Evolutionary conservation across 192 early-diverging fungal species (phyloP).

Genomic region (Chytriomyces hyalinus): DNA sequence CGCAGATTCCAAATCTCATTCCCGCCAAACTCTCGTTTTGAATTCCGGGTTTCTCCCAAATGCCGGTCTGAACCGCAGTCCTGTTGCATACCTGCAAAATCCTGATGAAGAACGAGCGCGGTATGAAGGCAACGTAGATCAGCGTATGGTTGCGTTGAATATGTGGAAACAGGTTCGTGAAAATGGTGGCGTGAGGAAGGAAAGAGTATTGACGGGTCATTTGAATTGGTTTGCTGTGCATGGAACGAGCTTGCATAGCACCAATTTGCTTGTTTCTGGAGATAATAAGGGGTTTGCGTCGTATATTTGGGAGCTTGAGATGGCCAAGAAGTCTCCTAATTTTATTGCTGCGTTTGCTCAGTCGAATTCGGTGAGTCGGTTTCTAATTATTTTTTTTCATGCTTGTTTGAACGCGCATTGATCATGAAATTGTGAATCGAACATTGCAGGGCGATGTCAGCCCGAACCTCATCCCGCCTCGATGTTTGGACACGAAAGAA

Average conservation of each 20-base stretch:
- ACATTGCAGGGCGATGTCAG: conserved; percentile 48
- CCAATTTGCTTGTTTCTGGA: conserved; percentile 43
- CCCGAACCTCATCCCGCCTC: conserved; percentile 46
- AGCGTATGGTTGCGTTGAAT: conserved; percentile 12
- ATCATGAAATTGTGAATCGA: no score
- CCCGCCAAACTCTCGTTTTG: conserved; percentile 20
- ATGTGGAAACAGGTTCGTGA: neutral
- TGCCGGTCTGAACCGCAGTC: conserved; percentile 51
- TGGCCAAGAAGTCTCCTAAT: conserved; percentile 17
- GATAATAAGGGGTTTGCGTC: conserved; percentile 61
- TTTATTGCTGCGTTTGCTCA: conserved; percentile 58
- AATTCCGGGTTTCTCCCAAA: conserved; percentile 32
- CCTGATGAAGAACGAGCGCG: conserved; percentile 47
- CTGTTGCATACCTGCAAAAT: conserved; percentile 46
- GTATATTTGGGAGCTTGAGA: conserved; percentile 46
- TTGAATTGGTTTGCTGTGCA: conserved; percentile 58
- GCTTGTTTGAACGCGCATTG: conserved; percentile 3
- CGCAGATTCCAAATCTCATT: neutral
- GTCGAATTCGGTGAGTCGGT: conserved; percentile 42
- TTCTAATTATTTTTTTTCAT: conserved; percentile 18
- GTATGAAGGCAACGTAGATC: conserved; percentile 49
- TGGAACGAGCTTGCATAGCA: conserved; percentile 46
- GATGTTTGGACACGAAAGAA: conserved; percentile 50
- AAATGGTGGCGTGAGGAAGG: neutral
- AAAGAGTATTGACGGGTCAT: conserved; percentile 4